These are phyloP conservation scores for Fusarium multiceps DNA, from an alignment of 2,329 filamentous ascomycete genomes.

Conservation along the genomic window DNA sequence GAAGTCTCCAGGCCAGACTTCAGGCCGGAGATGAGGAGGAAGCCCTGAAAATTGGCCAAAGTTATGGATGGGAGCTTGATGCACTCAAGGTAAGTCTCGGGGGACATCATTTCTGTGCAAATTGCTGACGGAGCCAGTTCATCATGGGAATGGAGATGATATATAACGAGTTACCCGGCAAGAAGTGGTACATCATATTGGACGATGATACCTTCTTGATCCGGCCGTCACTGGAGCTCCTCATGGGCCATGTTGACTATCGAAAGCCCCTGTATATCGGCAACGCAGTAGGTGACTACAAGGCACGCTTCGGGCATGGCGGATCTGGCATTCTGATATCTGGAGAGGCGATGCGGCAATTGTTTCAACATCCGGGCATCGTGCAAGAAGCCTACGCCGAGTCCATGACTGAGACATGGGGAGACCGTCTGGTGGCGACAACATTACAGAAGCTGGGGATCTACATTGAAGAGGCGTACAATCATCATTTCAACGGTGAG, in stretches of 20 bases:
- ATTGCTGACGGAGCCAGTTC: slow-evolving; percentile 55
- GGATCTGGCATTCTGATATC: slow-evolving; percentile 67
- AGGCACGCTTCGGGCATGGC: slow-evolving; percentile 66
- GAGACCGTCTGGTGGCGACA: slow-evolving; percentile 65
- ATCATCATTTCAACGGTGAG: slow-evolving; percentile 67
- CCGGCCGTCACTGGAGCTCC: slow-evolving; percentile 58
- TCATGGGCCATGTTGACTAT: slow-evolving; percentile 63
- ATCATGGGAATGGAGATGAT: slow-evolving; percentile 65
- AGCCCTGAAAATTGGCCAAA: slow-evolving; percentile 53
- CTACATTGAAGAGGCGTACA: slow-evolving; percentile 66
- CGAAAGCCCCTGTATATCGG: slow-evolving; percentile 62
- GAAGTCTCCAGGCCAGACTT: slow-evolving; percentile 53
- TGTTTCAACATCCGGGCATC: slow-evolving; percentile 58
- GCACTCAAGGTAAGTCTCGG: slow-evolving; percentile 58
- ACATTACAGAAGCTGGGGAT: slow-evolving; percentile 65
- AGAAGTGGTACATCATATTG: slow-evolving; percentile 69
- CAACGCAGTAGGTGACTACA: slow-evolving; percentile 68
- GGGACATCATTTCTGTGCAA: neutral
- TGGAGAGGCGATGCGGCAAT: slow-evolving; percentile 58
- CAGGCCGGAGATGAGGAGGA: slow-evolving; percentile 52
- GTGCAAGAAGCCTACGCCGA: slow-evolving; percentile 59
- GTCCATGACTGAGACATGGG: slow-evolving; percentile 64
- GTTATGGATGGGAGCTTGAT: slow-evolving; percentile 62
- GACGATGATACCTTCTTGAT: slow-evolving; percentile 69
- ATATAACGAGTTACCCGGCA: slow-evolving; percentile 61